phyloP scores from a whole-genome alignment of 257 asterid species.

The Mitragyna speciosa region DNA sequence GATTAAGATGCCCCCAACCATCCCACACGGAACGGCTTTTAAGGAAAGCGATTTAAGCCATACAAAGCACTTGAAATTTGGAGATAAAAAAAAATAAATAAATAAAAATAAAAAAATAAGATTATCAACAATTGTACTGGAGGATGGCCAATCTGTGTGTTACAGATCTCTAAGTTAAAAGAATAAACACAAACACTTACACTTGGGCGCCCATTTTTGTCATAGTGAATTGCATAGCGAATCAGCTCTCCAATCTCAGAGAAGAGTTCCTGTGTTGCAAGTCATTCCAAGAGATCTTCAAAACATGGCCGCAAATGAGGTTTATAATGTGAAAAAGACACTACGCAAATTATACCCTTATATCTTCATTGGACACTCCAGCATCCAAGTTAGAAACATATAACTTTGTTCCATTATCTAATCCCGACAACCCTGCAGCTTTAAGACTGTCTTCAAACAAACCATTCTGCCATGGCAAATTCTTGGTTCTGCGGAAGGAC shows the following conservation, averaged over 20 bases:
- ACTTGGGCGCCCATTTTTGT: conserved; percentile 84
- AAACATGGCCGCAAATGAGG: conserved; percentile 34
- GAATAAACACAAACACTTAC: conserved; percentile 44
- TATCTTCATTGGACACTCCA: conserved; percentile 85
- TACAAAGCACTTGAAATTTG: too few species aligned
- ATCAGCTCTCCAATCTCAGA: conserved; percentile 81
- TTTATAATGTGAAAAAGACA: conserved; percentile 27
- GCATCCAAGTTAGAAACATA: conserved; percentile 68
- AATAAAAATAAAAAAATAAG: too few species aligned
- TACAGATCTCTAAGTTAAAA: neutral
- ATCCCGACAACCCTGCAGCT: conserved; percentile 77
- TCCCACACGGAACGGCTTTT: neutral
- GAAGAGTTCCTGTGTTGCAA: conserved; percentile 78
- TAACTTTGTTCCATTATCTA: conserved; percentile 65
- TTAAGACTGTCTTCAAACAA: conserved; percentile 79
- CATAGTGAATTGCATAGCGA: conserved; percentile 79
- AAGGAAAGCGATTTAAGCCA: neutral
- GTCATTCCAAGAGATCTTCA: conserved; percentile 44
- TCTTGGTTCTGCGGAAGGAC: conserved; percentile 82
- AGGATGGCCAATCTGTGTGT: neutral
- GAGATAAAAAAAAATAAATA: too few species aligned
- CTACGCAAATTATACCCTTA: conserved; percentile 70
- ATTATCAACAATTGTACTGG: neutral
- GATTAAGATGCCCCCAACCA: neutral
- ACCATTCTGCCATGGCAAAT: conserved; percentile 83